Percentiles rank a stretch among this genome's conserved stretches.
phyloP scores from a whole-genome alignment of 2,329 filamentous ascomycete species.

The Hymenoscyphus fructigenus region DNA sequence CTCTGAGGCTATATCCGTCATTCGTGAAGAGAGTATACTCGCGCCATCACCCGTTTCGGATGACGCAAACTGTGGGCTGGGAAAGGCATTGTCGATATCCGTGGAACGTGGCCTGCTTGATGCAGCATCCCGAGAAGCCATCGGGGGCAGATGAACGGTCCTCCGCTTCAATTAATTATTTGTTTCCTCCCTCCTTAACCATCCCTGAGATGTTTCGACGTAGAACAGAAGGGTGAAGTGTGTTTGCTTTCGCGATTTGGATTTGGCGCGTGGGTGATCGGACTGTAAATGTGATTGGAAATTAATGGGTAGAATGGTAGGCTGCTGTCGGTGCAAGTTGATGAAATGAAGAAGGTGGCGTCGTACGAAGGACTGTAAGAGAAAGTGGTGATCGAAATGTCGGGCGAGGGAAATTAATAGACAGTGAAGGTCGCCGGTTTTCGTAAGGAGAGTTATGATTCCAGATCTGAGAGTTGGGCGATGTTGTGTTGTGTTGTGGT shows the following conservation, averaged over 20 bases:
- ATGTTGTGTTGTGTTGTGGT: slow-evolving; percentile 11
- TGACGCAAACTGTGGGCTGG: slow-evolving; percentile 22
- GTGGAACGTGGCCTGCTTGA: slow-evolving; percentile 23
- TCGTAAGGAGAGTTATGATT: slow-evolving; percentile 23
- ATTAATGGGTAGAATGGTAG: slow-evolving; percentile 11
- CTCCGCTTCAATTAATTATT: slow-evolving; percentile 16
- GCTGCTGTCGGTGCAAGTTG: neutral
- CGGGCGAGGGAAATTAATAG: slow-evolving; percentile 6
- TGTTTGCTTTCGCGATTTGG: neutral
- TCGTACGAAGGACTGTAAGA: neutral
- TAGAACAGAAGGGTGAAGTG: slow-evolving; percentile 4
- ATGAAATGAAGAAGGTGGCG: neutral
- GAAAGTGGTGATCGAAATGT: slow-evolving; percentile 16
- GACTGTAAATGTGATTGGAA: slow-evolving; percentile 22
- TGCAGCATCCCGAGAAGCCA: slow-evolving; percentile 30
- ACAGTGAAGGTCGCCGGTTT: slow-evolving; percentile 2
- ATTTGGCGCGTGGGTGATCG: slow-evolving; percentile 14
- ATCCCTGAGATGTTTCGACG: slow-evolving; percentile 22
- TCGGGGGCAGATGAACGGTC: slow-evolving; percentile 14
- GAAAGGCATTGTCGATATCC: slow-evolving; percentile 20
- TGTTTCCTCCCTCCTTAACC: slow-evolving; percentile 14
- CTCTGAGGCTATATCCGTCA: slow-evolving; percentile 55
- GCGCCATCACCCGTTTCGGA: slow-evolving; percentile 41
- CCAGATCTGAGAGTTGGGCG: slow-evolving; percentile 29
- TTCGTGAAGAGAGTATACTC: slow-evolving; percentile 53